These are phyloP conservation scores for Murraya paniculata DNA, from an alignment of 345 rosid species.

Conservation along the genomic window DNA sequence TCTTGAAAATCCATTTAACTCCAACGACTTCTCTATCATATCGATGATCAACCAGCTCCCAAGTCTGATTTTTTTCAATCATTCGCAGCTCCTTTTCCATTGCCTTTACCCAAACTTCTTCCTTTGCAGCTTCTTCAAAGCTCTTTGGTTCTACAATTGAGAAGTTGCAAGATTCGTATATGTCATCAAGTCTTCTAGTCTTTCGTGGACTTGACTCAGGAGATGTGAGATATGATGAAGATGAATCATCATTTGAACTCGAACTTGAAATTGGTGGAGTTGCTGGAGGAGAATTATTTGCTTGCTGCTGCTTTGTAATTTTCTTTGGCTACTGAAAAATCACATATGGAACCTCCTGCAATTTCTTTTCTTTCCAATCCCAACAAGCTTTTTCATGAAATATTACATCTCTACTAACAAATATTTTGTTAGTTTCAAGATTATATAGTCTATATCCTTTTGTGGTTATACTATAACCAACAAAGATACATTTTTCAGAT, in stretches of 20 bases:
- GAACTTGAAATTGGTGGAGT: no score
- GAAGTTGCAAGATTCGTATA: neutral
- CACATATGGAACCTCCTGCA: no score
- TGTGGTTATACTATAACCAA: neutral
- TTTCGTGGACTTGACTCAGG: neutral
- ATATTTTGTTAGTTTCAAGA: neutral
- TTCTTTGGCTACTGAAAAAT: no score
- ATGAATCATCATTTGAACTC: no score
- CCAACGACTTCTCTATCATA: neutral
- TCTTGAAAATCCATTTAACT: neutral
- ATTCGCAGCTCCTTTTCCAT: neutral
- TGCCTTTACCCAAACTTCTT: neutral
- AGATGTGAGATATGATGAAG: neutral
- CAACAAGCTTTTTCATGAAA: neutral
- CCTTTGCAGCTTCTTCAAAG: neutral
- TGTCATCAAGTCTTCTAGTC: no score
- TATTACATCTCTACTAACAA: neutral
- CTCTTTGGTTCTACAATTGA: neutral
- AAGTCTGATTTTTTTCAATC: neutral
- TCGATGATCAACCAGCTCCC: neutral
- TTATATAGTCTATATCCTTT: neutral
- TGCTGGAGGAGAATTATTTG: no score
- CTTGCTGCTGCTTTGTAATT: no score
- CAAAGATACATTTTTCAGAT: neutral
- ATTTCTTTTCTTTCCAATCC: neutral